Evolutionary conservation across 768 basidiomycete species (phyloP).

Genomic region (Cubamyces lactineus): DNA sequence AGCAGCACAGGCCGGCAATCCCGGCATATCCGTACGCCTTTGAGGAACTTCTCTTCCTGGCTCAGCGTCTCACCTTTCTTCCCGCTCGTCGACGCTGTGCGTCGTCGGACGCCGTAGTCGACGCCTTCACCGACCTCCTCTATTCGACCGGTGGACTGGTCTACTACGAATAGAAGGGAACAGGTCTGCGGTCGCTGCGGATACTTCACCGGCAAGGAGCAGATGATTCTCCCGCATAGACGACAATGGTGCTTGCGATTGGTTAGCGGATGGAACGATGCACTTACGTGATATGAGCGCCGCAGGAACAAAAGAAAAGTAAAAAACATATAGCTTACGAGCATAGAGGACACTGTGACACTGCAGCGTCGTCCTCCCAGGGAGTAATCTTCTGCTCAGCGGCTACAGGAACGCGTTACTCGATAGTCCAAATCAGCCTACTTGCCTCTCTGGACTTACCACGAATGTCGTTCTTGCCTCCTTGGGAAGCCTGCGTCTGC

Average conservation of each 20-base stretch:
- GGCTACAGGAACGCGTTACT: conserved; percentile 40
- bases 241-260: conserved; percentile 97
- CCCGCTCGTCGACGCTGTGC: conserved; percentile 40
- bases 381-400: conserved; percentile 93
- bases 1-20: conserved; percentile 79
- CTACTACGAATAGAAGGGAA: conserved; percentile 85
- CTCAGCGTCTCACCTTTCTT: conserved; percentile 39
- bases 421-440: not conserved
- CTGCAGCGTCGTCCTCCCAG: conserved; percentile 86
- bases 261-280: conserved; percentile 84
- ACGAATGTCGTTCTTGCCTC: conserved; percentile 65
- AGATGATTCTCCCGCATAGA: conserved; percentile 89
- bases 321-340: conserved; percentile 46
- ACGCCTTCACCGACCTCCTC: conserved; percentile 86
- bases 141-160: conserved; percentile 72
- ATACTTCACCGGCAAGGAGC: conserved; percentile 79
- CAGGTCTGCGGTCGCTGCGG: conserved; percentile 70
- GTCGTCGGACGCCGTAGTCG: conserved; percentile 75
- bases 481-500: conserved; percentile 43
- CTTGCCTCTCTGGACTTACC: conserved; percentile 44
- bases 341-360: conserved; percentile 86
- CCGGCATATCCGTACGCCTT: conserved; percentile 86
- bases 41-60: conserved; percentile 83
- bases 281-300: conserved; percentile 37
- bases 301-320: not conserved